A percentile compares a stretch with the other conserved stretches of the same genome.
Evolutionary conservation across 306 rosid species (phyloP).

Genomic region (Cyclanthera cordifolia): DNA sequence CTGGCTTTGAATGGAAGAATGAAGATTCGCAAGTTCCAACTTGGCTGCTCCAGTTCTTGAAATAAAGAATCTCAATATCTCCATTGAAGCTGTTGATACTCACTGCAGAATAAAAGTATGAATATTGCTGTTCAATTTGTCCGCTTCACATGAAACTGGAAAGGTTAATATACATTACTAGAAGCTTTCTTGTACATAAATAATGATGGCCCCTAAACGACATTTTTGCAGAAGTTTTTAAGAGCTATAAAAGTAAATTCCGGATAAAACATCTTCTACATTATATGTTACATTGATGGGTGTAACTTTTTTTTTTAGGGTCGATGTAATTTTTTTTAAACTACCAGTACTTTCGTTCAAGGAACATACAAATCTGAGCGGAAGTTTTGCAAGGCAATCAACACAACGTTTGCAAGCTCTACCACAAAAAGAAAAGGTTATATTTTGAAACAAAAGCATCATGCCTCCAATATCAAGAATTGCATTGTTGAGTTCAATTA

Average conservation of each 20-base stretch:
- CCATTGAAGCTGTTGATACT: not conserved
- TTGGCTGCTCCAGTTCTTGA: slow-evolving; percentile 41
- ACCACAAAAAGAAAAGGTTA: no score
- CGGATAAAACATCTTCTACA: not conserved
- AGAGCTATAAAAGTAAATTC: no score
- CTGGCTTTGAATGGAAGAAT: slow-evolving; percentile 87
- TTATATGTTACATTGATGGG: not conserved
- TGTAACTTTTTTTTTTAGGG: no score
- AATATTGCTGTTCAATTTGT: not conserved
- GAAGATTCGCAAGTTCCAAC: slow-evolving; percentile 49
- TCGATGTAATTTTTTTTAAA: no score
- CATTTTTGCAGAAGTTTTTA: not conserved
- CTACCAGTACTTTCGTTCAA: no score
- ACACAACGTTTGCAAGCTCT: no score
- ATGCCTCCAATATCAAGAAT: no score
- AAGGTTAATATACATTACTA: not conserved
- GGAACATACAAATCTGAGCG: no score
- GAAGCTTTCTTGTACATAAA: not conserved
- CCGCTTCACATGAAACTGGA: not conserved
- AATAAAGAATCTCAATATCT: not conserved
- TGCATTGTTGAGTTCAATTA: no score
- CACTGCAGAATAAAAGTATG: no score
- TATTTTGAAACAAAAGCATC: no score
- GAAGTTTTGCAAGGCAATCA: no score
- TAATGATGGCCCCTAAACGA: not conserved